Evolutionary conservation across 106 monocot species (phyloP).

Genomic region (Dendrobium officinale): DNA sequence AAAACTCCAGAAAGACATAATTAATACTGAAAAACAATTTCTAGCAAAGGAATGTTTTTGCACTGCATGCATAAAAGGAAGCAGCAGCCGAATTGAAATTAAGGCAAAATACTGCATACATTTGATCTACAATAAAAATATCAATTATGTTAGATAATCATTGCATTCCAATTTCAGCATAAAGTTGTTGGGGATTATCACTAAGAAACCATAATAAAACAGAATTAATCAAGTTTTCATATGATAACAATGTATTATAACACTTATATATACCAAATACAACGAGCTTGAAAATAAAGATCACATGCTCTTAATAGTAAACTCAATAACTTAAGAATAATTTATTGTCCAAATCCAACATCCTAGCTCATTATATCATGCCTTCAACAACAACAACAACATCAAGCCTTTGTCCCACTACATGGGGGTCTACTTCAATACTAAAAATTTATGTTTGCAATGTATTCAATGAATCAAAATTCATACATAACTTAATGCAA

Average conservation of each 20-base stretch:
- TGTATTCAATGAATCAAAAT: background rate
- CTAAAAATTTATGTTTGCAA: background rate
- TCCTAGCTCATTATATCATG: background rate
- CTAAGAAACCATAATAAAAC: background rate
- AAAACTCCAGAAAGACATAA: background rate
- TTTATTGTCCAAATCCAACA: background rate
- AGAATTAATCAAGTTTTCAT: background rate
- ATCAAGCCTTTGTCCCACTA: too few relatives aligned
- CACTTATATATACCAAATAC: background rate
- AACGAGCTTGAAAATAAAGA: background rate
- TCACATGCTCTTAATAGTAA: background rate
- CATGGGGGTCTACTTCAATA: background rate
- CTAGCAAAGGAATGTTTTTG: background rate
- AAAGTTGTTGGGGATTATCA: background rate
- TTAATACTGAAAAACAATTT: background rate
- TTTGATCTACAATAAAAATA: background rate
- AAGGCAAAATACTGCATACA: background rate
- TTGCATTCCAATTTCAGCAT: background rate
- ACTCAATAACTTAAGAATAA: background rate
- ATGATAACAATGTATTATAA: background rate
- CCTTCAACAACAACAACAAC: background rate
- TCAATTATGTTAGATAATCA: background rate
- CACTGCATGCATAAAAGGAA: background rate
- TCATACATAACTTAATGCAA: background rate
- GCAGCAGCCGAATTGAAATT: background rate